A percentile compares a stretch with the other conserved stretches of the same genome.
phyloP scores from a whole-genome alignment of 139 green algal species.

The Coelastrella sp. region DNA sequence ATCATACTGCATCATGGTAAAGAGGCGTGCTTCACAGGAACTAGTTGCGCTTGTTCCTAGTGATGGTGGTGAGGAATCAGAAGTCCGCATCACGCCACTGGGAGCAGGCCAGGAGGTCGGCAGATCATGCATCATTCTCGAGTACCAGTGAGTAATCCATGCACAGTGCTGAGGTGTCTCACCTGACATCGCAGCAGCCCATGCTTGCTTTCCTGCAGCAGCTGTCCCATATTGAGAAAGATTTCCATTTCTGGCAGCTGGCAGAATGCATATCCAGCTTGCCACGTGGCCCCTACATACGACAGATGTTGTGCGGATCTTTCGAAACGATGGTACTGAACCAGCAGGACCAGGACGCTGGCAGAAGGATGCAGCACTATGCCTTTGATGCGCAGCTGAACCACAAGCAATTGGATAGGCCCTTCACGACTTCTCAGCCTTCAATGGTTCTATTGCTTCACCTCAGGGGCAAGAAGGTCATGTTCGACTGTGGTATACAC shows the following conservation, averaged over 20 bases:
- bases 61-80: background rate
- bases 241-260: background rate
- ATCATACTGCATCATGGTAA: conserved; percentile 35
- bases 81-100: conserved; percentile 82
- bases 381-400: too few relatives aligned
- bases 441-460: background rate
- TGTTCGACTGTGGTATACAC: conserved; percentile 98
- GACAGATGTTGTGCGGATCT: too few relatives aligned
- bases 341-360: too few relatives aligned
- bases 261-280: too few relatives aligned
- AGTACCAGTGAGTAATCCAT: conserved; percentile 85
- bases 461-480: conserved; percentile 83
- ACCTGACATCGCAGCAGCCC: too few relatives aligned
- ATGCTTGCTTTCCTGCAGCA: too few relatives aligned
- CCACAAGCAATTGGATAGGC: background rate
- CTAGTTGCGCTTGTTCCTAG: background rate
- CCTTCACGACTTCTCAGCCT: too few relatives aligned
- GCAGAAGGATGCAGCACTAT: too few relatives aligned
- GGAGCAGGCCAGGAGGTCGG: conserved; percentile 97
- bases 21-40: conserved; percentile 39
- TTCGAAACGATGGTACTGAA: too few relatives aligned
- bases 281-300: too few relatives aligned
- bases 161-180: too few relatives aligned
- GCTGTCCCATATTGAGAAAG: too few relatives aligned
- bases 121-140: conserved; percentile 93